phyloP scores from a whole-genome alignment of 2,329 filamentous ascomycete genomes.

The Daldinia sp. region DNA sequence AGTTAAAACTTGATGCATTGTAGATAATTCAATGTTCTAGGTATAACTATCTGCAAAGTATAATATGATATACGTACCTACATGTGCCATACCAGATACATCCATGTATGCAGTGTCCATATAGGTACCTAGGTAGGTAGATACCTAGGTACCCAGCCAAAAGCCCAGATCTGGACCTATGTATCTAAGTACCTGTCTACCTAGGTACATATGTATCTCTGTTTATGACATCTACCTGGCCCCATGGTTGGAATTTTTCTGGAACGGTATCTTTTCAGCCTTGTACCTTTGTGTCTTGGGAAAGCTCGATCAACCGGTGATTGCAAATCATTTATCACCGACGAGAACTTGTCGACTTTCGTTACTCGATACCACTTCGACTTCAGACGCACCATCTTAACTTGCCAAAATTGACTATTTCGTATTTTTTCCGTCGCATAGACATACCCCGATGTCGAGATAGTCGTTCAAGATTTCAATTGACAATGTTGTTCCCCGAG shows the following conservation, averaged over 20 bases:
- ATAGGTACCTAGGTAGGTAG: neutral
- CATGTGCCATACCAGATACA: too few species aligned
- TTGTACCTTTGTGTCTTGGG: conserved; percentile 15
- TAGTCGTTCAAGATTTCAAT: neutral
- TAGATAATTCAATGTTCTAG: too few species aligned
- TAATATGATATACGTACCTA: too few species aligned
- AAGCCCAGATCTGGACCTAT: too few species aligned
- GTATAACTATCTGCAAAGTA: too few species aligned
- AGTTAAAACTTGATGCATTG: too few species aligned
- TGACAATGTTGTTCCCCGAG: conserved; percentile 68
- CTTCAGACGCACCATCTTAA: neutral
- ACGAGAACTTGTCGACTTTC: conserved; percentile 2
- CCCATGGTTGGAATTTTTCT: conserved; percentile 24
- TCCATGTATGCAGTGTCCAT: too few species aligned
- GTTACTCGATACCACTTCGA: neutral
- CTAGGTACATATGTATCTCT: neutral
- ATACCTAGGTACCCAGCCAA: neutral
- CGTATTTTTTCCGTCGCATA: neutral
- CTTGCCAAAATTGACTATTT: neutral
- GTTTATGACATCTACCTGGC: conserved; percentile 20
- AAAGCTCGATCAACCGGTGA: conserved; percentile 19
- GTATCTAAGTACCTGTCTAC: neutral
- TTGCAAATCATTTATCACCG: conserved; percentile 17
- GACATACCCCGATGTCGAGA: conserved; percentile 9
- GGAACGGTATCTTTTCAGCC: conserved; percentile 25